phyloP scores from a whole-genome alignment of 1,139 yeast species.

The Debaryomyces sp. region DNA sequence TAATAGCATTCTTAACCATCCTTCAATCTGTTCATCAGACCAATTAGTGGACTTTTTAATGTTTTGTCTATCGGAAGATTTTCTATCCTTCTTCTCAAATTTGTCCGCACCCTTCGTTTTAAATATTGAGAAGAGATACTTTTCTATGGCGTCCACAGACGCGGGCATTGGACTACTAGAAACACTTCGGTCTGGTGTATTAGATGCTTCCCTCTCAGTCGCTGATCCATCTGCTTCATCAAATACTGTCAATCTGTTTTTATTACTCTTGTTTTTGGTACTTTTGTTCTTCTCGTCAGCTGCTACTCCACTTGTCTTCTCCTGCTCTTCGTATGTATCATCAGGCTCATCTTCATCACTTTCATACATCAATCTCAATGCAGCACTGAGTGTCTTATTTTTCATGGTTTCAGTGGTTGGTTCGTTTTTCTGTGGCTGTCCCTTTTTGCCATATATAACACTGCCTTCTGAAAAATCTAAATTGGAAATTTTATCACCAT shows the following conservation, averaged over 20 bases:
- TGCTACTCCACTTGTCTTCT: slow-evolving; percentile 41
- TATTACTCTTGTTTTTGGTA: not conserved
- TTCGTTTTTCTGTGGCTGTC: slow-evolving; percentile 6
- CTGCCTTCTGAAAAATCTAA: slow-evolving; percentile 22
- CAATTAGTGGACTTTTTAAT: slow-evolving; percentile 59
- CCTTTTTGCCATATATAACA: slow-evolving; percentile 27
- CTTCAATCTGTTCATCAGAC: slow-evolving; percentile 92
- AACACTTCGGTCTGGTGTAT: not conserved
- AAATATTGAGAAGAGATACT: slow-evolving; percentile 58
- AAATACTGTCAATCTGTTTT: slow-evolving; percentile 15
- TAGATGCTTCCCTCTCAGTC: not conserved
- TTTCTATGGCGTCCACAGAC: slow-evolving; percentile 33
- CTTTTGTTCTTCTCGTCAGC: slow-evolving; percentile 16
- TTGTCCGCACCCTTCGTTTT: slow-evolving; percentile 49
- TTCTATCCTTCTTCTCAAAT: slow-evolving; percentile 56
- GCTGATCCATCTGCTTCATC: slow-evolving; percentile 18
- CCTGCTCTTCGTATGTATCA: slow-evolving; percentile 82
- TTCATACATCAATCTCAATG: slow-evolving; percentile 66
- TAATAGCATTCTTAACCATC: slow-evolving; percentile 81
- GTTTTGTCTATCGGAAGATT: slow-evolving; percentile 51
- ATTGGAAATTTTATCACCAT: slow-evolving; percentile 30
- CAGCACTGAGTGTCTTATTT: slow-evolving; percentile 62
- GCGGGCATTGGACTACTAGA: slow-evolving; percentile 1
- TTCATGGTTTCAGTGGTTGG: slow-evolving; percentile 38
- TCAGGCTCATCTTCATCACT: slow-evolving; percentile 82